Evolutionary conservation across 2,329 filamentous ascomycete genomes (phyloP), one percentile per base, ranked within the genome.

Genomic region (Byssothecium circinans): DNA sequence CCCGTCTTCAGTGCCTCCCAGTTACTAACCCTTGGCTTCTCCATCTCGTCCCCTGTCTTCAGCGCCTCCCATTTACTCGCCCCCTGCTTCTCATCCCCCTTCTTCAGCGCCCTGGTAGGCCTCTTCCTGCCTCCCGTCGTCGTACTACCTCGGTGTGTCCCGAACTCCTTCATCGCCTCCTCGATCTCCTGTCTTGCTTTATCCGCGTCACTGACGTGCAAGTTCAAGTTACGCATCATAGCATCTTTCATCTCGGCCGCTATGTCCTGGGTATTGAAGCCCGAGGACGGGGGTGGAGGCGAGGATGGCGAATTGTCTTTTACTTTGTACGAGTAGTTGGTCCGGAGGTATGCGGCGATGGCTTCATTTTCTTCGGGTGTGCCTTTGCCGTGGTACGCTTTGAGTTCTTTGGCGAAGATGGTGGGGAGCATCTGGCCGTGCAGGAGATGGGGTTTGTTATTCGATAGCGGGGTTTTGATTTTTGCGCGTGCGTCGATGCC

Each of bases 321-420:
- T 15, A 42, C 18, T 2, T 60, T 55, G 32, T 57, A 59, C 5
- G 43, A 23, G 41, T 58, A 60, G 15, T 39, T 45, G 22, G 53
- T 43, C 19, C 56, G 53, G 15, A 65, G 45, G 25, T 48, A 64
- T 2, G 32, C 43, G 10, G 52, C 52, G 33, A 65, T 61, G 11
- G 50, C 57, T 6, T 47, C 15, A 27, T 60, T 55, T 39, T 64
- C 56, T 23, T 60, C 52, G 1, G 52, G 50, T 0, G 53, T 53
- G 5, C 55, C 55, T 5, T 53, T 56, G 4, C 53, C 56, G 27
- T 62, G 52, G 15, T 54, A 38, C 8, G 41, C 43, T 33, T 56
- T 59, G 18, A 65, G 47, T 25, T 61, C 60, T 20, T 59, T 59
- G 15, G 53, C 54, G 12, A 64, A 11, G 15, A 64, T 44, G 8